Evolutionary conservation across 768 basidiomycete genomes (phyloP), one percentile per base, ranked within the genome.

Genomic region (Pisolithus marmoratus): DNA sequence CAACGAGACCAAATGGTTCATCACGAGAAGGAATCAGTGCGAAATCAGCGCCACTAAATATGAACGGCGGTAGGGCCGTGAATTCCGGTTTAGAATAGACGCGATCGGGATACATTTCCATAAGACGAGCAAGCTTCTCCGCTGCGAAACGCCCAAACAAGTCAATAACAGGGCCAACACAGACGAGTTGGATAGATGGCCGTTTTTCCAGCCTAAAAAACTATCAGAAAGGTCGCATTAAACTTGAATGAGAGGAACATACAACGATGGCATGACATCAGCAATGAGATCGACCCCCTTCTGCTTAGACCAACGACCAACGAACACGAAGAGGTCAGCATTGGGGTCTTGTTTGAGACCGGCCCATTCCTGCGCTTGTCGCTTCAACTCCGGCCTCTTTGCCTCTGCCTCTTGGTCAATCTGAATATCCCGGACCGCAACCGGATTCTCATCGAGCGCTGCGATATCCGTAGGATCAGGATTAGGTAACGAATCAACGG

Each of bases 281-380:
- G 94, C 94, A 58, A 96, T 96, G 40, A 96, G 74, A 71, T 96
- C 94, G n/a, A 96, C 92, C 70, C 90, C 94, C 70, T 96, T 96
- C 69, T 96, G 94, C 69, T 95, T 96, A 5, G 94, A 96, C 94
- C 94, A 96, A 56, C 94, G 87, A 65, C 94, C 94, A 57, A 96
- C 94, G 69, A 96, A 95, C 56, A 96, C 94, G 64, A 96, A 95
- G 44, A 96, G 68, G 66, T 94, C 91, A 2, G 92, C 83, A 38
- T 89, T 73, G 1, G 94, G 87, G 62, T 95, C 92, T 62, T 95
- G 93, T 64, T 84, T 87, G 70, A 96, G 85, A 45, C 85, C 84
- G 36, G 94, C 94, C 94, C 94, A 96, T 67, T 94, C 90, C 61
- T 96, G 94, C 9, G 93, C 90, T 63, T 93, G 89, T 12, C 91